These are phyloP conservation scores for Diospyros lotus DNA, from an alignment of 148 eudicot genomes.

Conservation along the genomic window DNA sequence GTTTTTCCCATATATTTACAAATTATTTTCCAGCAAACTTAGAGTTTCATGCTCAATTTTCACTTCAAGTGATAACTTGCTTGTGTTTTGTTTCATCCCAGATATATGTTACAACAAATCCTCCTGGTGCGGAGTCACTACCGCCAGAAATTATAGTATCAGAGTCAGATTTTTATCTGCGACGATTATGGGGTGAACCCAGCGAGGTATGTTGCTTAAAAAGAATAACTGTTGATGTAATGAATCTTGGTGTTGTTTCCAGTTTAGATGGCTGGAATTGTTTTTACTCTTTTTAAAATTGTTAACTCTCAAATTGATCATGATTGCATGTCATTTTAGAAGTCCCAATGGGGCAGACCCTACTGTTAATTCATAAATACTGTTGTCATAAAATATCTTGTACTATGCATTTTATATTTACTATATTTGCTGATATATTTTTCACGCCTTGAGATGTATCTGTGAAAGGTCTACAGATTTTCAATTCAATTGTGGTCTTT, in stretches of 20 bases:
- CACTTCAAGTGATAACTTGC: neutral
- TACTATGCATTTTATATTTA: neutral
- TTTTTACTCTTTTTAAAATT: neutral
- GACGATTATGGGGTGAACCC: slow-evolving; percentile 97
- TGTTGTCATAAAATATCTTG: neutral
- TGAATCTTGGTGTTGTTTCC: neutral
- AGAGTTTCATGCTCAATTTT: neutral
- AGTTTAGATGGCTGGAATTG: neutral
- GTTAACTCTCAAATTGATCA: neutral
- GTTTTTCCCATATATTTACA: neutral
- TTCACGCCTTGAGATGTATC: neutral
- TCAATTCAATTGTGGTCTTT: too few species aligned
- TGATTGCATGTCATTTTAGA: neutral
- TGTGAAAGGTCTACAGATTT: neutral
- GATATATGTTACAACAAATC: slow-evolving; percentile 91
- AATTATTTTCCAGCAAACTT: slow-evolving; percentile 1
- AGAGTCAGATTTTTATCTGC: slow-evolving; percentile 71
- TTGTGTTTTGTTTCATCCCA: slow-evolving; percentile 16
- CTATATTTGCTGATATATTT: neutral
- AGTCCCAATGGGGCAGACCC: neutral
- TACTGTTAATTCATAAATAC: neutral
- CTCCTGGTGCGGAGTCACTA: slow-evolving; percentile 89
- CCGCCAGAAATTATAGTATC: slow-evolving; percentile 92
- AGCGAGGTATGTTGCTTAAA: slow-evolving; percentile 53
- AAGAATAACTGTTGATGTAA: neutral